Base-by-base conservation (phyloP, 768 basidiomycete genomes). In the Collybiopsis luxurians region DNA sequence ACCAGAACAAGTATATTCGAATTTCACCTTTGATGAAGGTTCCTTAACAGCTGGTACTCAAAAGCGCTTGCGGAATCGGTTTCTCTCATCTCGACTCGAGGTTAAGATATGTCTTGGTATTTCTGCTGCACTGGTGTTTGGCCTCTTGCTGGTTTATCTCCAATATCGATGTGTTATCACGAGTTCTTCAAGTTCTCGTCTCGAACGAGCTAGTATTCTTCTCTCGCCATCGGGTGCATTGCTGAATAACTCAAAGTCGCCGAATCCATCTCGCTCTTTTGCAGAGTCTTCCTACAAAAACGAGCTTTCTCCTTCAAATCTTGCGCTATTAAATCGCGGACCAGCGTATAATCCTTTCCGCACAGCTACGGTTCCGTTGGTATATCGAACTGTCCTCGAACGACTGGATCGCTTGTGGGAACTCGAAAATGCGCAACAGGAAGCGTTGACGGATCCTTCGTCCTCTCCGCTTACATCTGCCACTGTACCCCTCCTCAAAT, bases 341-440 rank as follows among this genome's bases (percentile, higher is more conserved):
- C 31, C 7, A 9, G n/a, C 11, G 15, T 12, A 31, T 27, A 51
- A 42, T 6, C 6, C 40, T n/a, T 47, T 38, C 9, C 53, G 40
- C 15, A 43, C 53, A 17, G 31, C 31, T 24, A 23, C 50, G 7
- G 53, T 63, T 19, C 63, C 66, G 17, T n/a, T 64, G 15, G 64
- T 71, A 28, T 61, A 68, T 45, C 64, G 69, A 13, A 60, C 64
- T 2, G 64, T 71, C 19, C 63, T 69, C 1, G 63, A 67, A 40
- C 64, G 58, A 54, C 56, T 71, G 38, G 66, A 66, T 12, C 59
- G 63, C 24, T 26, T 69, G 44, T 64, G 66, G 28, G 49, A 39
- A 21, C 46, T 19, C 7, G 6, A 44, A 19, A n/a, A 39, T 36
- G 23, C 21, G 3, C 31, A 21, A 26, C 50, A 51, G 26, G 31